Evolutionary conservation across 345 rosid species (phyloP), one percentile per base, ranked within the genome.

Genomic region (Hevea brasiliensis): DNA sequence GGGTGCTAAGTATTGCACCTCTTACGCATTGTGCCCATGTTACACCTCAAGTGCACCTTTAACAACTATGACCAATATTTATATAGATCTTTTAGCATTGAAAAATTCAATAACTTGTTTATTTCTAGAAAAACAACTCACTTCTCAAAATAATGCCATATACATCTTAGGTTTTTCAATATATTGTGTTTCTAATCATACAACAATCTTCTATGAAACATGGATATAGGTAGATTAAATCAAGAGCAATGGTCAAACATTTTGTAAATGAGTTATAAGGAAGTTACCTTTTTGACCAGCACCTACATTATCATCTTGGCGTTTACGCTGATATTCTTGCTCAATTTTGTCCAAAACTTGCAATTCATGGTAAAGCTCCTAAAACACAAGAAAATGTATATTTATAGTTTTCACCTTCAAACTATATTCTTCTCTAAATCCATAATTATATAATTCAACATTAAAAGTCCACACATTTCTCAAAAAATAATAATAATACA

Each of bases 331-430:
- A 71, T 9, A 79, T 20, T 70, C 72, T 23, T 65, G 76, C 26
- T 79, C 70, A 67, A 79, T 66, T 66, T 64, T 74, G 60, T 79
- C 82, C 68, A 79, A 55, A 42, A 74, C 50, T 71, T 74, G 82
- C 76, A 66, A 65, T 55, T 67, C 79, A 6, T 71, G 72, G 69
- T 79, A 79, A 32, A 79, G 63, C 67, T 79, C 82, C 82, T 79
- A 73, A 53, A 74, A 59, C 58, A 37, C 58, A 65, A 10, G 62
- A 32, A 32, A 32, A 32, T 32, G 37, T 32, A 35, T 17, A 61
- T 26, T 61, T 27, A 67, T 27, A 51, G 53, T 35, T 62, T 37
- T 50, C 12, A 20, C 44, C 63, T 72, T 23, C 41, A 12, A 47
- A 48, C 13, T 20, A 12, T 7, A 26, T 45, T 64, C 35, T 27